Conservation (phyloP, 495 filamentous ascomycete genomes). For the Symbiotaphrina buchneri region DNA sequence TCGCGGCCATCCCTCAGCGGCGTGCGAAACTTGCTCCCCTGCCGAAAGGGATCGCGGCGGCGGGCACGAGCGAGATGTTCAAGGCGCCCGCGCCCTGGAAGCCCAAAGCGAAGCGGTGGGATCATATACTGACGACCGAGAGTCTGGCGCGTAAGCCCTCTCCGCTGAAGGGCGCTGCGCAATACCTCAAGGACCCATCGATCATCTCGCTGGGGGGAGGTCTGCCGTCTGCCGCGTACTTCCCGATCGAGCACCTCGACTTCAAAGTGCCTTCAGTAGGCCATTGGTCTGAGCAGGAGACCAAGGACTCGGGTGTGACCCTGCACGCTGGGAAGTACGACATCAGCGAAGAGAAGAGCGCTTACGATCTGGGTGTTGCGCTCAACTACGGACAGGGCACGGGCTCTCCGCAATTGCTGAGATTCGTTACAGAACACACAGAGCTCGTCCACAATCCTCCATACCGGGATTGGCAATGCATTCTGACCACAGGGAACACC, state of each 20-base stretch:
- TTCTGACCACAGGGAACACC: conserved; percentile 56
- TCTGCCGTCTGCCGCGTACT: conserved; percentile 70
- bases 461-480: conserved; percentile 68
- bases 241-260: conserved; percentile 52
- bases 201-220: conserved; percentile 83
- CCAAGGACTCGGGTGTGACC: conserved; percentile 24
- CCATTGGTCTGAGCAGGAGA: conserved; percentile 46
- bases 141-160: conserved; percentile 18
- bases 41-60: conserved; percentile 53
- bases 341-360: conserved; percentile 34
- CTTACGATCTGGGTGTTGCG: conserved; percentile 55
- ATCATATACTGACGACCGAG: conserved; percentile 46
- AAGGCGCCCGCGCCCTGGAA: conserved; percentile 53
- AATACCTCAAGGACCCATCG: conserved; percentile 44
- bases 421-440: conserved; percentile 85
- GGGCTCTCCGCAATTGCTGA: conserved; percentile 65
- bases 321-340: conserved; percentile 64
- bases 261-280: conserved; percentile 43
- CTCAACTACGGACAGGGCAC: conserved; percentile 80
- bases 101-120: conserved; percentile 63
- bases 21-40: conserved; percentile 45
- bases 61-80: conserved; percentile 61
- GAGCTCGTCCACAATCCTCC: conserved; percentile 52
- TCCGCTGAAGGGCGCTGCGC: conserved; percentile 44
- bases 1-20: conserved; percentile 43